Base-by-base conservation (phyloP, 768 basidiomycete species). In the Chiua virens region DNA sequence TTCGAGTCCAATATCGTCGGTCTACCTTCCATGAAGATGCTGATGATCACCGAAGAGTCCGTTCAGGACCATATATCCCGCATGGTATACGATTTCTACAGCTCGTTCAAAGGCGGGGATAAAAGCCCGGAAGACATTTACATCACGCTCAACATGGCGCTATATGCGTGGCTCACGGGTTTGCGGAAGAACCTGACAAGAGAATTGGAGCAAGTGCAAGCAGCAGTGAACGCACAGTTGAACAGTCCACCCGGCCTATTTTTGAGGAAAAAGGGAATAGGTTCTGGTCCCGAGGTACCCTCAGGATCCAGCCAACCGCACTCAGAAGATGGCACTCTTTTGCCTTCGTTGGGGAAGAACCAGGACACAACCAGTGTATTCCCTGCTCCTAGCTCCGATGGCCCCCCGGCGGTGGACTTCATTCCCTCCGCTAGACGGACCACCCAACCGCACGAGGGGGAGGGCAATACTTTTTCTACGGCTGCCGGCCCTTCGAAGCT, bases 151-250 rank as follows among this genome's bases (percentile, higher is more conserved):
- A 92, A 93, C 71, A 82, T 91, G 61, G 79, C 85, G 0, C 73
- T 92, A 2, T 92, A 92, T 61, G 81, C 87, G 9, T 91, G 89
- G 88, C 78, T 92, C 40, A 89, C 87, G 2, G 68, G 86, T 21
- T 75, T 91, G 36, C 81, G 87, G 50, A 91, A 89, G 67, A 88
- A 82, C 53, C 71, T 91, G 58, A 75, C 83, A 14, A 73, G 86
- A 48, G 91, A 92, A 63, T 81, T 92, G 79, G 87, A 89, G 21
- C 86, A 88, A 61, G 83, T 81, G 2, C 79, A 80, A 54, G 77
- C 78, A 14, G 69, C 80, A 8, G 75, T 79, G n/a, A 83, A 80
- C 44, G 74, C 78, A 66, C 76, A 60, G 21, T 2, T 44, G 47
- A 70, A 72, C n/a, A 67, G 70, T 34, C 63, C 70, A 23, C 55